Conservation (phyloP, 805 yeast genomes). For the Torulaspora quercuum region DNA sequence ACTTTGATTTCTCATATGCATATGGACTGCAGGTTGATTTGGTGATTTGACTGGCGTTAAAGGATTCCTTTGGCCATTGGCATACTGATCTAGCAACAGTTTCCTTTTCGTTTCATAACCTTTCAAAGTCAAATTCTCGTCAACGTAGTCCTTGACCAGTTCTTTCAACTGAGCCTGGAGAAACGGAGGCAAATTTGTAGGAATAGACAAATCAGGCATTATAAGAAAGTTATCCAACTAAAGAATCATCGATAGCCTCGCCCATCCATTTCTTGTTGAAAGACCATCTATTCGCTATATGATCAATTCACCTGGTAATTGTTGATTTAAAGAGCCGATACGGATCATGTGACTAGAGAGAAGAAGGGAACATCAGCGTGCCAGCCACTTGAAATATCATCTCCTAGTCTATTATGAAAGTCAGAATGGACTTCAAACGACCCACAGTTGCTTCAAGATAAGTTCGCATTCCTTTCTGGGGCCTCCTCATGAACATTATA, state of each 20-base stretch:
- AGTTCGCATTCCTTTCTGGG: no score
- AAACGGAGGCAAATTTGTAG: slow-evolving; percentile 40
- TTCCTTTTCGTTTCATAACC: slow-evolving; percentile 61
- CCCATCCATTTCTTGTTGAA: neutral
- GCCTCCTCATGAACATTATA: no score
- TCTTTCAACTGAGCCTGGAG: slow-evolving; percentile 40
- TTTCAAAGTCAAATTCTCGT: slow-evolving; percentile 69
- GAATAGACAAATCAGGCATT: slow-evolving; percentile 44
- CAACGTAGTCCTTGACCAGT: slow-evolving; percentile 51
- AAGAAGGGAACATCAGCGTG: no score
- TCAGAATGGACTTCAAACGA: no score
- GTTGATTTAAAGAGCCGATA: no score
- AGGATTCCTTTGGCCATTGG: slow-evolving; percentile 12
- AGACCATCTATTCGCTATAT: no score
- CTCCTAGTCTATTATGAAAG: no score
- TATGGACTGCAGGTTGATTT: slow-evolving; percentile 2
- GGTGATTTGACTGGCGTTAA: slow-evolving; percentile 13
- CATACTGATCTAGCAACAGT: slow-evolving; percentile 24
- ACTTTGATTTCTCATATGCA: slow-evolving; percentile 14
- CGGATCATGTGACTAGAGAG: no score
- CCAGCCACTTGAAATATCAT: no score
- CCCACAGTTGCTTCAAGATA: no score
- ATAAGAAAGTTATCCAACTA: neutral
- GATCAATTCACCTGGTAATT: no score
- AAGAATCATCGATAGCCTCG: slow-evolving; percentile 1